Percentiles rank a stretch among this genome's conserved stretches.
phyloP scores from a whole-genome alignment of 768 basidiomycete species.

The Jaapia argillacea region DNA sequence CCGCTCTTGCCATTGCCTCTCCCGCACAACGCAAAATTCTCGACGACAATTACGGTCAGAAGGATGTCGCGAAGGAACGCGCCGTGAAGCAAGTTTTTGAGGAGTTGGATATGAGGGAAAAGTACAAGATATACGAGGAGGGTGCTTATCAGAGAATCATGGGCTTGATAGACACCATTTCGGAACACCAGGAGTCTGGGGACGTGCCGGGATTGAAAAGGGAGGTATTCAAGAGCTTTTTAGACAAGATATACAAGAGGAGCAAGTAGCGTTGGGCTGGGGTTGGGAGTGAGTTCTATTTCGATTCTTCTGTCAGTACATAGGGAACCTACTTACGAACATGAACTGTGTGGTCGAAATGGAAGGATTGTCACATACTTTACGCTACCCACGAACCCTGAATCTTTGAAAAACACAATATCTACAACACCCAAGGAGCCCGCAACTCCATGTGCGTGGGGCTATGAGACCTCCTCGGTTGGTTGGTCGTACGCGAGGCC shows the following conservation, averaged over 20 bases:
- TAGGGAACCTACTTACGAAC: no score
- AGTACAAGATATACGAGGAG: conserved; percentile 77
- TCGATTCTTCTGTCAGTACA: no score
- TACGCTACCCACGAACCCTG: no score
- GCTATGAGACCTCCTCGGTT: no score
- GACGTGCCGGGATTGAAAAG: conserved; percentile 27
- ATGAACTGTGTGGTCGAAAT: no score
- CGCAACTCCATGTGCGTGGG: no score
- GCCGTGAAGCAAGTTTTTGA: conserved; percentile 65
- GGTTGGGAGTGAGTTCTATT: no score
- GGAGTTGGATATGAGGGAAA: conserved; percentile 49
- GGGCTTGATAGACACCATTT: conserved; percentile 60
- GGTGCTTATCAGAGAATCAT: conserved; percentile 56
- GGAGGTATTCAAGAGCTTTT: conserved; percentile 76
- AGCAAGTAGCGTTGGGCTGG: no score
- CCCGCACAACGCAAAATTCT: conserved; percentile 47
- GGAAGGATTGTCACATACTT: no score
- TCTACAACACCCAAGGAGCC: no score
- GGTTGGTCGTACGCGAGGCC: no score
- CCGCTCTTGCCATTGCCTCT: conserved; percentile 53
- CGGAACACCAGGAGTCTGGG: conserved; percentile 34
- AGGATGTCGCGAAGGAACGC: conserved; percentile 44
- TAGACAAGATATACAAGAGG: conserved; percentile 75
- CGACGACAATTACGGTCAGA: conserved; percentile 61
- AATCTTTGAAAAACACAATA: no score